Evolutionary conservation across 306 rosid genomes (phyloP), one percentile per base, ranked within the genome.

Genomic region (Quercus cerris): DNA sequence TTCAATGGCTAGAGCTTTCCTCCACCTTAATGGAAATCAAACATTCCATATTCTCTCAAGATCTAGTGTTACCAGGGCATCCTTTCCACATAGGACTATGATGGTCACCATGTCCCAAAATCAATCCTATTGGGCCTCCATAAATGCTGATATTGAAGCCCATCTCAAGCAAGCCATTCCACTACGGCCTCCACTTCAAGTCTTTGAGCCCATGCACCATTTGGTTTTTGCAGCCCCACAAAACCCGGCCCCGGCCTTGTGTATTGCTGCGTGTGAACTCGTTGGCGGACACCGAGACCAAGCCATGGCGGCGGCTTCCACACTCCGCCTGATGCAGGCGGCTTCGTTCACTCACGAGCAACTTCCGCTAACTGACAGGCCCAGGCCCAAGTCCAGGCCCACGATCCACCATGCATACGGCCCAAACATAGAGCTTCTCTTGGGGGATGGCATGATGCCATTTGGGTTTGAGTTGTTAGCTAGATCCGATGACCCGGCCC

Each of bases 271-370:
- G 0, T 90, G 96, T 46, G 97, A 90, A 73, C 86, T 93, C 4
- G 86, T 89, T 10, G 92, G 94, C 2, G 98, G 93, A 8, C 33
- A 17, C 14, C 88, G 82, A 2, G 63, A 75, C 58, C 82, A 54
- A 19, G 94, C 97, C 78, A 75, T 90, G 78, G 84, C 92, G 0
- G 91, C 98, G 0, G 98, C 98, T 0, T 83, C 97, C 1, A 92
- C 97, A 6, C 78, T 91, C 70, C 79, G 81, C 13, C 86, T 90
- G 58, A 22, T 81, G 74, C 78, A 70, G 0, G 89, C 89, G 0
- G 87, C 90, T 0, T 33, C 41, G 0, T 81, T 78, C 62, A 57
- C 88, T 11, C 93, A 80, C 27, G 86, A 94, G 35, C 81, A 94
- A 17, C 93, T 90, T 13, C 86, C 63, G 0, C 56, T 80, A 0